Conservation (phyloP, 2,329 filamentous ascomycete species). For the Exophiala viscosa region DNA sequence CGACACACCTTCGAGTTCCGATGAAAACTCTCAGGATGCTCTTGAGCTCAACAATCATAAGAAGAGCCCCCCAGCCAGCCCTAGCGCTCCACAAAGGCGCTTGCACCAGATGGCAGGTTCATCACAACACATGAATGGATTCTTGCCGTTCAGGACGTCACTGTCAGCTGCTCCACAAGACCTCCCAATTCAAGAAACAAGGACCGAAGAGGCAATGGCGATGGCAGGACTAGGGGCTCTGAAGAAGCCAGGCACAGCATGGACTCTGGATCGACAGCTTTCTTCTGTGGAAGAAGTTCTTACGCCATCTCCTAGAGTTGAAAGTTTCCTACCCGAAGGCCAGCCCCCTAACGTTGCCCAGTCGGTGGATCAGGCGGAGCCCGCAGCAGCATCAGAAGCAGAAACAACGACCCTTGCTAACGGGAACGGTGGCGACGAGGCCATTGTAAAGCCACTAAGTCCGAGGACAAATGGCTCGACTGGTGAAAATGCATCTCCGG, state of each 20-base stretch:
- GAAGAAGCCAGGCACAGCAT: constrained; percentile 9
- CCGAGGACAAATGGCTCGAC: constrained; percentile 35
- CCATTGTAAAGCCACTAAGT: constrained; percentile 34
- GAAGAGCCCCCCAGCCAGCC: constrained; percentile 11
- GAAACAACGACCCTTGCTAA: not conserved
- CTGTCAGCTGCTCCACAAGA: not conserved
- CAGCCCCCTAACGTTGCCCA: constrained; percentile 4
- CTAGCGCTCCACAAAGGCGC: not conserved
- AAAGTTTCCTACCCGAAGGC: constrained; percentile 2
- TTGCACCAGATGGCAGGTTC: not conserved
- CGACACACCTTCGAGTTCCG: constrained; percentile 31
- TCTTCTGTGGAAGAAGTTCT: constrained; percentile 32
- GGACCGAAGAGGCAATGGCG: constrained; percentile 1
- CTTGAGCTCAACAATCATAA: constrained; percentile 8
- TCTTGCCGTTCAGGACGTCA: constrained; percentile 4
- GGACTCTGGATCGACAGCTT: constrained; percentile 24
- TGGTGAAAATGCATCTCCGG: constrained; percentile 14
- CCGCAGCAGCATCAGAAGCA: not conserved
- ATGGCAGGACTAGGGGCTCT: not conserved
- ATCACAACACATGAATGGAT: constrained; percentile 9
- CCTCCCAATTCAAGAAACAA: not conserved
- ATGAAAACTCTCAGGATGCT: constrained; percentile 30
- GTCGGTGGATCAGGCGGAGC: not conserved
- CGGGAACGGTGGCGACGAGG: constrained; percentile 35
- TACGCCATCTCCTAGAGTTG: constrained; percentile 29